phyloP scores from a whole-genome alignment of 306 rosid species.

The Oxytropis ochrocephala region DNA sequence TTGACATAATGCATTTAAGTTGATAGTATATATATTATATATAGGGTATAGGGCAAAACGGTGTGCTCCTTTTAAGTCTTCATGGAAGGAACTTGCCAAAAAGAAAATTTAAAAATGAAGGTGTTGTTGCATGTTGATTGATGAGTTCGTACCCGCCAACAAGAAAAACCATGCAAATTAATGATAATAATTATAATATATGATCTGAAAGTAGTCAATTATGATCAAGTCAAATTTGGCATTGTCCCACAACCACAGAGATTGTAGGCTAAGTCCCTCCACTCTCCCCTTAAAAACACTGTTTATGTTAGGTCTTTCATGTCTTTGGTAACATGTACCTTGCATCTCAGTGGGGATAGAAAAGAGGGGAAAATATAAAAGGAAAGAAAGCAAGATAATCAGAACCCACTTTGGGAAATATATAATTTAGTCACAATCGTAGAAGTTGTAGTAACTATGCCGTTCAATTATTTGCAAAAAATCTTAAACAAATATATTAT shows the following conservation, averaged over 20 bases:
- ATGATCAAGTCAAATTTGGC: constrained; percentile 21
- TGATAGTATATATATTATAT: background rate
- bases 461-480: constrained; percentile 14
- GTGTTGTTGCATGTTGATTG: background rate
- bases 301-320: constrained; percentile 4
- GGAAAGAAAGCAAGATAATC: background rate
- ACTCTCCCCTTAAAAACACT: background rate
- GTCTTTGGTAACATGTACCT: constrained; percentile 13
- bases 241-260: constrained; percentile 20
- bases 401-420: constrained; percentile 9
- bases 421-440: background rate
- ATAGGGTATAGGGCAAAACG: background rate
- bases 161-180: constrained; percentile 7
- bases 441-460: background rate
- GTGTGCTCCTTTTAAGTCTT: constrained; percentile 16
- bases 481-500: background rate
- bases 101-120: constrained; percentile 2
- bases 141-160: constrained; percentile 10
- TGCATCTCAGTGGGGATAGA: background rate
- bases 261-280: constrained; percentile 10
- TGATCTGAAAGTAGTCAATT: constrained; percentile 1
- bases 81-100: constrained; percentile 21
- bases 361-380: background rate
- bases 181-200: background rate
- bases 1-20: constrained; percentile 19